Percentiles rank a stretch among this genome's conserved stretches.
Conservation (phyloP, 371 early-diverging fungal genomes). For the Conidiobolus coronatus region DNA sequence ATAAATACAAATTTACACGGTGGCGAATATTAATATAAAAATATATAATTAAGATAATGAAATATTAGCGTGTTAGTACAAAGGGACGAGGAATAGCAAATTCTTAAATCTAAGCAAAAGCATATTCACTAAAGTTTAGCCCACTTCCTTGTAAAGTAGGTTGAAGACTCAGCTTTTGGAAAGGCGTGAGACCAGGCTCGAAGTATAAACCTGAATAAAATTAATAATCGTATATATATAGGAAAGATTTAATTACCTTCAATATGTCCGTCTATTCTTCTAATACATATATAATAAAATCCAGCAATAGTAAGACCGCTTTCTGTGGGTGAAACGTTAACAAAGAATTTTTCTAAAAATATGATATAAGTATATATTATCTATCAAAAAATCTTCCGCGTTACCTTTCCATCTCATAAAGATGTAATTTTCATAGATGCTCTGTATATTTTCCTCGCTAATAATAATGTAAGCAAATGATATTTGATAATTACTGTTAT, state of each 20-base stretch:
- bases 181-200: conserved; percentile 9
- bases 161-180: conserved; percentile 7
- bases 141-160: conserved; percentile 8
- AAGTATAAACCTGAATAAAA: conserved; percentile 8
- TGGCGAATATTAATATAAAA: not conserved
- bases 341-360: conserved; percentile 17
- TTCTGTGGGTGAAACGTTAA: conserved; percentile 19
- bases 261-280: conserved; percentile 19
- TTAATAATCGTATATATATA: not conserved
- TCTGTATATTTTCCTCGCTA: conserved; percentile 14
- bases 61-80: not conserved
- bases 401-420: conserved; percentile 38
- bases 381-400: not conserved
- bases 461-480: conserved; percentile 10
- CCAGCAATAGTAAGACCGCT: conserved; percentile 28
- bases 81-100: too few species aligned
- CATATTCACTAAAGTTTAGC: conserved; percentile 5
- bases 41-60: not conserved
- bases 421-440: conserved; percentile 15
- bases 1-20: too few species aligned
- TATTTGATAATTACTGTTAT: not conserved
- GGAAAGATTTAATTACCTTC: conserved; percentile 14
- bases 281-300: conserved; percentile 28
- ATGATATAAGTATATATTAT: not conserved
- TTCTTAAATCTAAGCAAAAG: conserved; percentile 3